Conservation (phyloP, 148 eudicot species). For the Spergularia marina region DNA sequence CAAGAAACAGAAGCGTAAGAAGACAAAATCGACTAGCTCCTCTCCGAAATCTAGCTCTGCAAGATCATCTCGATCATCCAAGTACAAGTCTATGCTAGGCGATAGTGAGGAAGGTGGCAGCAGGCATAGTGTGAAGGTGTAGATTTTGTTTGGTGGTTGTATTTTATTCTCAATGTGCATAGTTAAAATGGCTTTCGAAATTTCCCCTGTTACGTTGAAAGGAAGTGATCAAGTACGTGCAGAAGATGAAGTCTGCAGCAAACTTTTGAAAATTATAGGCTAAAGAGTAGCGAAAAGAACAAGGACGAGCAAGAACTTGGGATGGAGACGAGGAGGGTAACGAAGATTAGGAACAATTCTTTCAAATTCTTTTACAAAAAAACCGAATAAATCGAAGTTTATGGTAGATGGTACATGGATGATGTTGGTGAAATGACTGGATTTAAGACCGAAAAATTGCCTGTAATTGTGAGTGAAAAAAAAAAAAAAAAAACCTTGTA, state of each 20-base stretch:
- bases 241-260: constrained; percentile 9
- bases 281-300: constrained; percentile 9
- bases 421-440: constrained; percentile 12
- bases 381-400: constrained; percentile 1
- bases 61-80: constrained; percentile 49
- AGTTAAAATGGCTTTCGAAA: constrained; percentile 19
- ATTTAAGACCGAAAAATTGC: neutral
- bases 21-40: constrained; percentile 47
- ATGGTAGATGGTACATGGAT: neutral
- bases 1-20: constrained; percentile 59
- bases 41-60: constrained; percentile 42
- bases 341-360: constrained; percentile 24
- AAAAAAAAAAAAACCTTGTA: neutral
- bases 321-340: constrained; percentile 7
- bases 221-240: constrained; percentile 13
- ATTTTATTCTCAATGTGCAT: constrained; percentile 22
- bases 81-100: constrained; percentile 35
- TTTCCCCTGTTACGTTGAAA: constrained; percentile 5
- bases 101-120: constrained; percentile 26
- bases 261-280: constrained; percentile 11
- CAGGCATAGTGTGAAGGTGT: constrained; percentile 23
- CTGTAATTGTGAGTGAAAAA: constrained; percentile 15
- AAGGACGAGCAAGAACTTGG: constrained; percentile 4
- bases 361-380: constrained; percentile 27
- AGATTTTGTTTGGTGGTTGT: constrained; percentile 4